A percentile compares a stretch with the other conserved stretches of the same genome.
Conservation (phyloP, 805 yeast genomes). For the Myxozyma neglecta region DNA sequence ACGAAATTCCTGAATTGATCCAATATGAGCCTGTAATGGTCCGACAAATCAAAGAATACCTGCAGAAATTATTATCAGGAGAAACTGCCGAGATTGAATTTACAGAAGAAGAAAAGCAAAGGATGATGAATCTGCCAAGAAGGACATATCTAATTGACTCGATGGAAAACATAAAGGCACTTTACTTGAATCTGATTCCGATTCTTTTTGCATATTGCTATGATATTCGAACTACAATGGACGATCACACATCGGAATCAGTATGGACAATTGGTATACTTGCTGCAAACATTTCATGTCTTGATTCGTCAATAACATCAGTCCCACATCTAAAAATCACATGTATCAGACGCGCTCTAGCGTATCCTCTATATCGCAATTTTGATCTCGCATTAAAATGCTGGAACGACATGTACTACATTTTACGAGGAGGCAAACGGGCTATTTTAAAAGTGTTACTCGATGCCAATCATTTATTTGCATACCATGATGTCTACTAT, state of each 20-base stretch:
- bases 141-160: slow-evolving; percentile 56
- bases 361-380: slow-evolving; percentile 78
- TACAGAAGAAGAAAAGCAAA: slow-evolving; percentile 60
- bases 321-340: slow-evolving; percentile 60
- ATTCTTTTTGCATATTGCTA: slow-evolving; percentile 71
- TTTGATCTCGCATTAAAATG: slow-evolving; percentile 58
- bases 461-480: slow-evolving; percentile 66
- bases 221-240: slow-evolving; percentile 72
- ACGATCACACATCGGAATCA: slow-evolving; percentile 76
- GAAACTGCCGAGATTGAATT: slow-evolving; percentile 40
- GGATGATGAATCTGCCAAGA: slow-evolving; percentile 67
- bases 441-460: slow-evolving; percentile 61
- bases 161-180: slow-evolving; percentile 47
- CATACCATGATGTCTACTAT: slow-evolving; percentile 81
- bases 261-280: slow-evolving; percentile 93
- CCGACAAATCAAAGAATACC: slow-evolving; percentile 7
- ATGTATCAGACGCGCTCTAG: slow-evolving; percentile 67
- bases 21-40: slow-evolving; percentile 44
- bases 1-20: slow-evolving; percentile 51
- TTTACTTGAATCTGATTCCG: slow-evolving; percentile 63
- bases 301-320: slow-evolving; percentile 53
- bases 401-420: slow-evolving; percentile 72
- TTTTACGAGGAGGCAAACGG: slow-evolving; percentile 68
- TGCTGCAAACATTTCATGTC: slow-evolving; percentile 69
- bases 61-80: neutral